Base-by-base conservation (phyloP, 2,329 filamentous ascomycete species). In the Clarireedia homoeocarpa region DNA sequence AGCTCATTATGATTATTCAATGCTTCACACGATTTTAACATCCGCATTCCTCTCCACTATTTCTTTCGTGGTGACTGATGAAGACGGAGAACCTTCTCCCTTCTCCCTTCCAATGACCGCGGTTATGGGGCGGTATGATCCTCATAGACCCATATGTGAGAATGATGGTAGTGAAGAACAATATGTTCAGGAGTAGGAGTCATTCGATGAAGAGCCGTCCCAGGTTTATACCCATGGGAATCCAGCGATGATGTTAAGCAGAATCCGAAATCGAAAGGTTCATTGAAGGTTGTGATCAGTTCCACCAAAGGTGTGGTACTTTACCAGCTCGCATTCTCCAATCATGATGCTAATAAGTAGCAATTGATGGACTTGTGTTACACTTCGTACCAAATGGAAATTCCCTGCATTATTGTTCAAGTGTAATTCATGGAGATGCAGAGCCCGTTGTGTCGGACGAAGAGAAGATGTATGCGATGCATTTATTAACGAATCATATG, bases 341-440 rank as follows among this genome's bases (percentile, higher is more conserved):
- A 10, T 14, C 4, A 12, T 34, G 10, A 12, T 34, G 1, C 30
- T 34, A 34, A 34, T 9, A 3, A 34, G 30, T 12, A 34, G 14
- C 26, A 52, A 38, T 92, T 46, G 88, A 94, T 72, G 89, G 88
- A 47, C 75, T 92, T 53, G 83, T 94, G 15, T 81, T 95, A 34
- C 80, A 86, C 20, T 78, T 92, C 14, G 89, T 88, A 1, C 86
- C 89, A n/a, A 86, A 88, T 74, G 81, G 80, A 57, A 88, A 92
- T 74, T 88, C 82, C 73, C 91, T 89, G 75, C 91, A 94, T 74
- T 95, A 92, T 74, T 87, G 89, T 60, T 52, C 48, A 6, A 87
- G 86, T 17, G 75, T 89, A 6, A 76, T 91, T 15, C 89, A 91
- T 66, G 89, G 89, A 1, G 79, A 84, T 67, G 89, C 85, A 0